phyloP scores from a whole-genome alignment of 164 flowering plant species.

The Liquidambar formosana region DNA sequence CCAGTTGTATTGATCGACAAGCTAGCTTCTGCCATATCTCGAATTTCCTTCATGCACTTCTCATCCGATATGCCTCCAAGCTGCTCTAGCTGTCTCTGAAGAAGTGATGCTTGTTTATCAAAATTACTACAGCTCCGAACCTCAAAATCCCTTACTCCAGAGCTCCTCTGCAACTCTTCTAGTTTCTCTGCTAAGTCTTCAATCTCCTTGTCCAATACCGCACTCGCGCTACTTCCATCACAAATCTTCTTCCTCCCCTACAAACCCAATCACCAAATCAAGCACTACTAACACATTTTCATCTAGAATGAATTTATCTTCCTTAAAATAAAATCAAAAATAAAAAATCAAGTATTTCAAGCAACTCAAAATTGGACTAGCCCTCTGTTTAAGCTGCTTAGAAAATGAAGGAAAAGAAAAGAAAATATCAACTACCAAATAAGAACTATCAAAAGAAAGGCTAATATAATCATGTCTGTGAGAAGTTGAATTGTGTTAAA shows the following conservation, averaged over 20 bases:
- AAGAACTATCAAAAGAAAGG: not conserved
- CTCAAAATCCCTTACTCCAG: slow-evolving; percentile 29
- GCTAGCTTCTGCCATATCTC: slow-evolving; percentile 56
- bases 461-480: too few relatives aligned
- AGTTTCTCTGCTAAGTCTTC: slow-evolving; percentile 51
- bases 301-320: not conserved
- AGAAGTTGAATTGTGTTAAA: too few relatives aligned
- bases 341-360: not conserved
- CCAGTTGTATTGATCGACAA: slow-evolving; percentile 27
- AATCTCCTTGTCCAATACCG: slow-evolving; percentile 60
- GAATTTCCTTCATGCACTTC: slow-evolving; percentile 41
- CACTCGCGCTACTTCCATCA: slow-evolving; percentile 43
- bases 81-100: slow-evolving; percentile 51
- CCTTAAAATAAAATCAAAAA: not conserved
- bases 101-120: slow-evolving; percentile 55
- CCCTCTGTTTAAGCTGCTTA: not conserved
- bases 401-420: too few relatives aligned
- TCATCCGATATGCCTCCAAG: slow-evolving; percentile 38
- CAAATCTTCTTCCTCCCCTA: slow-evolving; percentile 65
- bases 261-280: not conserved
- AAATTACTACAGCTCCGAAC: slow-evolving; percentile 45
- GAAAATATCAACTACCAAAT: not conserved
- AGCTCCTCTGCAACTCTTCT: slow-evolving; percentile 43
- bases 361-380: not conserved
- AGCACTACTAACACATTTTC: not conserved